Conservation (phyloP, 495 filamentous ascomycete species). For the Sordaria brevicollis region DNA sequence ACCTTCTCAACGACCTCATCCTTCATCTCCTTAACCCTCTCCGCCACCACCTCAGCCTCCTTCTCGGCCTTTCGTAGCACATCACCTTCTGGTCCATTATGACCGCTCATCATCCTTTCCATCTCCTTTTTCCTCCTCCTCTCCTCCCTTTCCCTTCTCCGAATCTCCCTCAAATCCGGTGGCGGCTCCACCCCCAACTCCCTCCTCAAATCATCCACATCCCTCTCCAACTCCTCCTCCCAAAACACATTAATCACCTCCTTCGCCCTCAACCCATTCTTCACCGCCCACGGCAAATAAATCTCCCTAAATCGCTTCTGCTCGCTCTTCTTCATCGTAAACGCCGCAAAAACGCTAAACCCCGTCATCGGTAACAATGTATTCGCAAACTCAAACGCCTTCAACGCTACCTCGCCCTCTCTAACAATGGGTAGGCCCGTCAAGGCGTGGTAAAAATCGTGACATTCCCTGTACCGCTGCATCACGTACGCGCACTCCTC, state of each 20-base stretch:
- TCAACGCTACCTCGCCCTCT: slow-evolving; percentile 90
- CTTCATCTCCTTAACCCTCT: neutral
- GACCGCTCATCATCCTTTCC: slow-evolving; percentile 3
- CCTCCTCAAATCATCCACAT: slow-evolving; percentile 63
- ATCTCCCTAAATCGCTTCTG: slow-evolving; percentile 57
- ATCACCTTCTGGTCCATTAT: neutral
- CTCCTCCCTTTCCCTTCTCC: slow-evolving; percentile 57
- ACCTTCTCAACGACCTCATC: neutral
- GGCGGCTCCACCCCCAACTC: slow-evolving; percentile 79
- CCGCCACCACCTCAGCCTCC: neutral
- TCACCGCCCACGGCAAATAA: slow-evolving; percentile 85
- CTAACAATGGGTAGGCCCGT: slow-evolving; percentile 85
- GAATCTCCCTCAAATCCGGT: slow-evolving; percentile 75
- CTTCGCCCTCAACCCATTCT: slow-evolving; percentile 63
- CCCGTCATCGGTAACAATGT: slow-evolving; percentile 93
- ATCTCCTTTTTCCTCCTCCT: slow-evolving; percentile 54
- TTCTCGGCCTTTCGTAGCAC: neutral
- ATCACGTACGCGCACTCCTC: slow-evolving; percentile 95
- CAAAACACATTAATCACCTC: slow-evolving; percentile 97
- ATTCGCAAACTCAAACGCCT: slow-evolving; percentile 94
- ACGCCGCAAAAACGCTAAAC: slow-evolving; percentile 50
- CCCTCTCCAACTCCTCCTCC: slow-evolving; percentile 86
- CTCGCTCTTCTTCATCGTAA: slow-evolving; percentile 68
- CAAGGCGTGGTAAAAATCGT: slow-evolving; percentile 97
- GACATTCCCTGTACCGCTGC: slow-evolving; percentile 95